A percentile compares a stretch with the other conserved stretches of the same genome.
Evolutionary conservation across 352 stramenopile genomes (phyloP).

Genomic region (Phytopythium montanum): DNA sequence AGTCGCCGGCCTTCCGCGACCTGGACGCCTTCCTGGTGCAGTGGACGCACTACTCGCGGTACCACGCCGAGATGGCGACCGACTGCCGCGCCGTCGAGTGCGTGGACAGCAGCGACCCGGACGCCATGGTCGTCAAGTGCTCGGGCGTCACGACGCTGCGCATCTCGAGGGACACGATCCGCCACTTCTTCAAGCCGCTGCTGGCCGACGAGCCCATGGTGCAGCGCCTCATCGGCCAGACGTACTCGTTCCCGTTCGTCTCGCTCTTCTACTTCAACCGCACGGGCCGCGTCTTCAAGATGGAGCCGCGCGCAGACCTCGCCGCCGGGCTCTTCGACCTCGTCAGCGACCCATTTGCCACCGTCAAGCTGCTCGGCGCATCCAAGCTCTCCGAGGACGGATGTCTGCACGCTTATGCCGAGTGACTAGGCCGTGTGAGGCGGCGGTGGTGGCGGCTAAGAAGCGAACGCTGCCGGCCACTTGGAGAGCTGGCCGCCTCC

Average conservation of each 20-base stretch:
- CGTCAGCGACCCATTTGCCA: slow-evolving; percentile 48
- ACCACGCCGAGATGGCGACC: slow-evolving; percentile 41
- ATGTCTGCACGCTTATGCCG: slow-evolving; percentile 46
- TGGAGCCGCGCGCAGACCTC: slow-evolving; percentile 51
- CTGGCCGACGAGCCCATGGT: slow-evolving; percentile 53
- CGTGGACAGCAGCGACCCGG: slow-evolving; percentile 28
- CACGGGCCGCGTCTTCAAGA: slow-evolving; percentile 39
- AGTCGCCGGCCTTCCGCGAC: slow-evolving; percentile 43
- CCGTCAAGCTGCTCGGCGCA: slow-evolving; percentile 45
- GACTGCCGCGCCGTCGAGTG: slow-evolving; percentile 30
- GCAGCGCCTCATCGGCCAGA: slow-evolving; percentile 54
- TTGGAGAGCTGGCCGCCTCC: neutral
- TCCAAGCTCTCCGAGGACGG: slow-evolving; percentile 50
- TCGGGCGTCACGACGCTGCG: slow-evolving; percentile 37
- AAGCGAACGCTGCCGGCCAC: neutral
- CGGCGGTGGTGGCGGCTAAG: neutral
- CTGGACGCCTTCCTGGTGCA: slow-evolving; percentile 52
- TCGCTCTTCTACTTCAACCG: slow-evolving; percentile 55
- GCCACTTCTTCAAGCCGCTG: slow-evolving; percentile 58
- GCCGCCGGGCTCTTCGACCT: slow-evolving; percentile 47
- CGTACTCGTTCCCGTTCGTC: slow-evolving; percentile 52
- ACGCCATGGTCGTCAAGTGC: slow-evolving; percentile 36
- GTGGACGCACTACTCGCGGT: slow-evolving; percentile 63
- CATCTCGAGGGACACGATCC: slow-evolving; percentile 61
- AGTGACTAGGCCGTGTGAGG: no score